These are phyloP conservation scores for Rickenella mellea DNA, from an alignment of 768 basidiomycete species.

Conservation along the genomic window DNA sequence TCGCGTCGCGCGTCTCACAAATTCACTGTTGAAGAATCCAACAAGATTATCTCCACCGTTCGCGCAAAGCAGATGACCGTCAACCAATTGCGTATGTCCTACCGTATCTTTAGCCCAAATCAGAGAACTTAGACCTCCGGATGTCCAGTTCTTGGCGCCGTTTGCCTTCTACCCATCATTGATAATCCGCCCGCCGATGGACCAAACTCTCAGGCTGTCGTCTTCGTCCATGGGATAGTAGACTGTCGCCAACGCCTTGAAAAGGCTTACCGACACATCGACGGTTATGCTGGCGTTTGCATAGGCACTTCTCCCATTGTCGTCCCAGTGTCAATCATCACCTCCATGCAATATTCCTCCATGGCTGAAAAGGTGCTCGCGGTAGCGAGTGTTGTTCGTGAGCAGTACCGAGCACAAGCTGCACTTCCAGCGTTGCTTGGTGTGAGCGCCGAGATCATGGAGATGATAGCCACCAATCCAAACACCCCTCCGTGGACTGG, in stretches of 20 bases:
- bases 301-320: slow-evolving; percentile 10
- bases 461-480: slow-evolving; percentile 7
- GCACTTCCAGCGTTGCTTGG: slow-evolving; percentile 9
- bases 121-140: too few species aligned
- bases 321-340: slow-evolving; percentile 13
- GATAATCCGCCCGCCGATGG: slow-evolving; percentile 12
- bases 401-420: slow-evolving; percentile 8
- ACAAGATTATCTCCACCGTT: slow-evolving; percentile 4
- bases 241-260: slow-evolving; percentile 12
- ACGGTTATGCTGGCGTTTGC: slow-evolving; percentile 14
- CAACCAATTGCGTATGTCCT: too few species aligned
- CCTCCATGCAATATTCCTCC: slow-evolving; percentile 4
- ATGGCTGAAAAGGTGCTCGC: slow-evolving; percentile 1
- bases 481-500: slow-evolving; percentile 9
- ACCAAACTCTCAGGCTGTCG: background rate
- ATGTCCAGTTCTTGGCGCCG: slow-evolving; percentile 18
- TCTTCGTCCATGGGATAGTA: slow-evolving; percentile 12
- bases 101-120: too few species aligned
- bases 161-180: slow-evolving; percentile 8
- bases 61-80: background rate
- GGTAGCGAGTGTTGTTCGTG: slow-evolving; percentile 4
- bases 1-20: slow-evolving; percentile 8
- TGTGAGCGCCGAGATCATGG: slow-evolving; percentile 7
- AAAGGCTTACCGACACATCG: slow-evolving; percentile 10
- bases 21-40: slow-evolving; percentile 8